These are phyloP conservation scores for Theobroma cacao DNA, from an alignment of 345 rosid genomes.

Conservation along the genomic window DNA sequence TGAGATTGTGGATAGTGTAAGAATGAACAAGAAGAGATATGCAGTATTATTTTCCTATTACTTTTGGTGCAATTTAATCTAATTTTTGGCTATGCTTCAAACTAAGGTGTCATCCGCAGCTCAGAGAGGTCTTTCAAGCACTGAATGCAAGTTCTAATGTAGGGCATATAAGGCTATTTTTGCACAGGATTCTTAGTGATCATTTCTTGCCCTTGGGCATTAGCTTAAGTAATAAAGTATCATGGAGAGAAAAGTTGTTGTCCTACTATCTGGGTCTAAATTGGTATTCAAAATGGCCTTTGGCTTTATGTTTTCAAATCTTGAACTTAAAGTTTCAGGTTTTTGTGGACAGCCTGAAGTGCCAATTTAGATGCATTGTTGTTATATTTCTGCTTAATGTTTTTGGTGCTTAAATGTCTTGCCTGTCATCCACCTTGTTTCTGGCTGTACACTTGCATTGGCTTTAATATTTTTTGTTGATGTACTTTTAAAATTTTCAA, in stretches of 20 bases:
- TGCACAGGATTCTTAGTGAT: not conserved
- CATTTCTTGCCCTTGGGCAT: not conserved
- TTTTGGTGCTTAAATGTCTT: not conserved
- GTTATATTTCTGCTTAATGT: not conserved
- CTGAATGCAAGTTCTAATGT: not conserved
- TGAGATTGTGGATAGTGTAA: not conserved
- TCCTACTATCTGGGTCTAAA: not conserved
- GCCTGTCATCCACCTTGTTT: not conserved
- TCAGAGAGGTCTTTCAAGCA: not conserved
- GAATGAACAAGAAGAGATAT: not conserved
- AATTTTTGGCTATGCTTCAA: not conserved
- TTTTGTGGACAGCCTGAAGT: not conserved
- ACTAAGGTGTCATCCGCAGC: not conserved
- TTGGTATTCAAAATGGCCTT: not conserved
- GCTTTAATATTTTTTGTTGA: not conserved
- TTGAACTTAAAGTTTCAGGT: not conserved
- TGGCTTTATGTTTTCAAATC: not conserved
- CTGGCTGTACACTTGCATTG: not conserved
- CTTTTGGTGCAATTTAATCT: not conserved
- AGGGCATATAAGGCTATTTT: not conserved
- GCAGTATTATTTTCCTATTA: not conserved
- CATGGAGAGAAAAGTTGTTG: not conserved
- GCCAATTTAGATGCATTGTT: not conserved
- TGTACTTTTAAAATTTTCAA: not conserved
- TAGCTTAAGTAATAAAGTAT: not conserved